phyloP scores from a whole-genome alignment of 768 basidiomycete genomes.

The Mycena olivaceomarginata region DNA sequence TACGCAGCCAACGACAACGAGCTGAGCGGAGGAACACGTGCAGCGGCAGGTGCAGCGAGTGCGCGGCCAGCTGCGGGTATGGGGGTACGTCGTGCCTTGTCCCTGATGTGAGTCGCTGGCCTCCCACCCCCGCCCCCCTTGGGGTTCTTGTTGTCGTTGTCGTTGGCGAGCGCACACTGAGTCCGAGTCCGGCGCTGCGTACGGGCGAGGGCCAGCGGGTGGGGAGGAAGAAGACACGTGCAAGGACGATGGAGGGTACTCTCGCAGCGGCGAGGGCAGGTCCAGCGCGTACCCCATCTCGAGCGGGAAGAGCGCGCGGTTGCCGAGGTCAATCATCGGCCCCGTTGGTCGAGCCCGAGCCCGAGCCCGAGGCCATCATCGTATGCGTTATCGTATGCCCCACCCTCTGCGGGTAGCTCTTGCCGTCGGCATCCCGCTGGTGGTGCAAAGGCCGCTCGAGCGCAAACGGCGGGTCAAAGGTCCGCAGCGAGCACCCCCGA shows the following conservation, averaged over 20 bases:
- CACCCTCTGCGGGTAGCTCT: too few species aligned
- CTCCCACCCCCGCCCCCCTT: neutral
- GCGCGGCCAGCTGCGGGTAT: too few species aligned
- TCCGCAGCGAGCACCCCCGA: neutral
- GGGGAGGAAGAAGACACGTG: too few species aligned
- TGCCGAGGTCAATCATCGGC: too few species aligned
- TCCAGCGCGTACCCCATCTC: neutral
- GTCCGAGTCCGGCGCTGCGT: too few species aligned
- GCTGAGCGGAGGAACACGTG: neutral
- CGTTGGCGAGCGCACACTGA: too few species aligned
- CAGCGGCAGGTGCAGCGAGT: neutral
- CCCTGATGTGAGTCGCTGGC: neutral
- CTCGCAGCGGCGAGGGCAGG: neutral
- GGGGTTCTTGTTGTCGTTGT: too few species aligned
- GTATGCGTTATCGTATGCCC: neutral
- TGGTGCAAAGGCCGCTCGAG: neutral
- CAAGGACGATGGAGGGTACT: neutral
- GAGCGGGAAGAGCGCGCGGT: neutral
- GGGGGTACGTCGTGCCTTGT: neutral
- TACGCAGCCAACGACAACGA: neutral
- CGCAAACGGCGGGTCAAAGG: neutral
- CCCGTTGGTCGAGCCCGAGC: neutral
- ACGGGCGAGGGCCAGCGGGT: too few species aligned
- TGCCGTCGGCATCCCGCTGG: neutral
- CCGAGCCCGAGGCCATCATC: neutral